Percentiles rank a stretch among this genome's conserved stretches.
phyloP scores from a whole-genome alignment of 2,329 filamentous ascomycete genomes.

The Annulohypoxylon truncatum region DNA sequence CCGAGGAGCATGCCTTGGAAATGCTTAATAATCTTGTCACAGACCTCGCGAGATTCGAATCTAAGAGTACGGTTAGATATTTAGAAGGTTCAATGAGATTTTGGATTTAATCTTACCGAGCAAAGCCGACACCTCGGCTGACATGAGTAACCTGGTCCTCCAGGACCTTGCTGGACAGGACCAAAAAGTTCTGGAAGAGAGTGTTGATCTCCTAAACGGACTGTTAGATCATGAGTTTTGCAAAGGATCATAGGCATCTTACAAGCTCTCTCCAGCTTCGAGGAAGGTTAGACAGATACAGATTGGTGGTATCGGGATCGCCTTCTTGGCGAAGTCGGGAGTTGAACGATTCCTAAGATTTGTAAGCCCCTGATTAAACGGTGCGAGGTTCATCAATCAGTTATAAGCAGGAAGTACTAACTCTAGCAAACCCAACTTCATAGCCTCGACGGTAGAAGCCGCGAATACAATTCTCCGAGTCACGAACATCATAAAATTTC shows the following conservation, averaged over 20 bases:
- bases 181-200: slow-evolving; percentile 83
- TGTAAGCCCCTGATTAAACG: slow-evolving; percentile 25
- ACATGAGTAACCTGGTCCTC: slow-evolving; percentile 85
- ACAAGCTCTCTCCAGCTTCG: slow-evolving; percentile 88
- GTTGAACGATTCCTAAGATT: slow-evolving; percentile 89
- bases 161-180: slow-evolving; percentile 94
- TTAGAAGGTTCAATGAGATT: slow-evolving; percentile 4
- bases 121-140: slow-evolving; percentile 96
- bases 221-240: slow-evolving; percentile 31
- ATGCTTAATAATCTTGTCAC: slow-evolving; percentile 86
- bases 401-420: slow-evolving; percentile 57
- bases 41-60: slow-evolving; percentile 89
- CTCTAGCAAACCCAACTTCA: slow-evolving; percentile 95
- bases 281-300: slow-evolving; percentile 97
- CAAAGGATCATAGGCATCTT: slow-evolving; percentile 51
- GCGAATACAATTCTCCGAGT: slow-evolving; percentile 95
- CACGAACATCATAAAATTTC: slow-evolving; percentile 87
- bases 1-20: slow-evolving; percentile 85
- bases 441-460: slow-evolving; percentile 95
- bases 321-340: slow-evolving; percentile 96
- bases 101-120: slow-evolving; percentile 71
- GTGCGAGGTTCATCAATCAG: not conserved
- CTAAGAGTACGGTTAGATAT: slow-evolving; percentile 60
- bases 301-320: slow-evolving; percentile 89
- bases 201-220: slow-evolving; percentile 74